A percentile compares a stretch with the other conserved stretches of the same genome.
Conservation (phyloP, 2,329 filamentous ascomycete species). For the Neurospora sp. region DNA sequence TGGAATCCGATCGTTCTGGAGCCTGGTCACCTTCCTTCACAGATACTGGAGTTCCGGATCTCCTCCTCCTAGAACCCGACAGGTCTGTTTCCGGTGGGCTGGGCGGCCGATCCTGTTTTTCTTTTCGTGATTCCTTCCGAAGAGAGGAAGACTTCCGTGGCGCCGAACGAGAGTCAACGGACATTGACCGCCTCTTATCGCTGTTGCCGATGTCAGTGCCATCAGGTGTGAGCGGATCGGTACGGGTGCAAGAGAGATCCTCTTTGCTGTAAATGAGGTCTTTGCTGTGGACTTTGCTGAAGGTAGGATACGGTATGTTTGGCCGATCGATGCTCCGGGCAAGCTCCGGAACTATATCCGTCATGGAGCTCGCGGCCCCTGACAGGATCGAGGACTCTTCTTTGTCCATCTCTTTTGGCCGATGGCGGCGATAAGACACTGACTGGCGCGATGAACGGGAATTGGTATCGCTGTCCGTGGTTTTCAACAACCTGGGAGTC, state of each 20-base stretch:
- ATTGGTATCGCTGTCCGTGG: constrained; percentile 30
- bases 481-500: constrained; percentile 28
- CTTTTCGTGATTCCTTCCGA: constrained; percentile 34
- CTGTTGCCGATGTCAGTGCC: constrained; percentile 56
- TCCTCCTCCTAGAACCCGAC: constrained; percentile 34
- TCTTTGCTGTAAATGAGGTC: constrained; percentile 64
- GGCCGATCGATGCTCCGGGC: constrained; percentile 33
- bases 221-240: constrained; percentile 57
- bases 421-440: constrained; percentile 22
- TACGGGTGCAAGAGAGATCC: constrained; percentile 34
- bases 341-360: constrained; percentile 41
- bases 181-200: constrained; percentile 38
- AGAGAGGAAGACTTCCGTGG: constrained; percentile 25
- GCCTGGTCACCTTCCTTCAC: constrained; percentile 23
- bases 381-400: constrained; percentile 14
- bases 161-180: constrained; percentile 29
- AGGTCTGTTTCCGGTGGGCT: constrained; percentile 56
- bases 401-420: constrained; percentile 26
- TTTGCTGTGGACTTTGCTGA: constrained; percentile 88
- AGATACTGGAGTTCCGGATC: constrained; percentile 21
- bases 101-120: constrained; percentile 44
- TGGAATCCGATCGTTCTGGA: constrained; percentile 25
- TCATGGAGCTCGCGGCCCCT: constrained; percentile 28
- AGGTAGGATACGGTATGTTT: constrained; percentile 65
- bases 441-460: constrained; percentile 20